Percentiles rank a stretch among this genome's conserved stretches.
phyloP scores from a whole-genome alignment of 208 protist genomes.

The Trypanosoma platydactyli region DNA sequence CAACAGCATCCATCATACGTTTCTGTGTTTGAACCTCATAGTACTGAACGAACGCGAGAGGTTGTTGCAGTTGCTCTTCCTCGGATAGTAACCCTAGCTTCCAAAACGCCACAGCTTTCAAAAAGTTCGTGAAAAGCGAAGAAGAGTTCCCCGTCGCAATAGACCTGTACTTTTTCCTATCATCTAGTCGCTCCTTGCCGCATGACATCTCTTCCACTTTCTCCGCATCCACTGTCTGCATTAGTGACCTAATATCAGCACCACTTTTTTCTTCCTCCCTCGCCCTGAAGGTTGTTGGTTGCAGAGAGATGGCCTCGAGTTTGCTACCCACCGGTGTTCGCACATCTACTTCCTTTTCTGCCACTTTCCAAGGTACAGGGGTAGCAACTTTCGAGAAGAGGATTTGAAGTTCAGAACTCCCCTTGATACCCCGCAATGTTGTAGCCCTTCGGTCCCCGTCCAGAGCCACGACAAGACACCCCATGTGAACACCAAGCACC shows the following conservation, averaged over 20 bases:
- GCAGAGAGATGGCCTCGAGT: too few relatives aligned
- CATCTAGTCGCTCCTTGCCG: neutral
- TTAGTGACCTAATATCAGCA: neutral
- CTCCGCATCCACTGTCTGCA: neutral
- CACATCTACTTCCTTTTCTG: constrained; percentile 15
- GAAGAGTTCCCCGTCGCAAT: neutral
- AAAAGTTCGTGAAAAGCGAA: constrained; percentile 27
- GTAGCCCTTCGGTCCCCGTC: constrained; percentile 37
- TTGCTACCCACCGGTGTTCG: neutral
- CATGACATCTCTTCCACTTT: neutral
- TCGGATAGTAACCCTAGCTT: constrained; percentile 14
- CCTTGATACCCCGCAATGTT: constrained; percentile 24
- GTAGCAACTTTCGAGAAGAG: constrained; percentile 36
- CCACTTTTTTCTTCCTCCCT: too few relatives aligned
- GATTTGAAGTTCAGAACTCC: constrained; percentile 18
- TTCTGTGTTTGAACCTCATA: constrained; percentile 17
- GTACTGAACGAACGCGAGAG: constrained; percentile 29
- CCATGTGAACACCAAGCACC: constrained; percentile 45
- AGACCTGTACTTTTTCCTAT: neutral
- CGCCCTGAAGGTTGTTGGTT: too few relatives aligned
- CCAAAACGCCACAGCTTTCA: constrained; percentile 35
- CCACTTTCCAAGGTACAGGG: constrained; percentile 20
- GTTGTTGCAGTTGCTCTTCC: constrained; percentile 16
- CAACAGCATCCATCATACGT: constrained; percentile 27
- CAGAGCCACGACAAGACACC: constrained; percentile 40